phyloP scores from a whole-genome alignment of 179 eudicot species.

The Beta corolliflora region DNA sequence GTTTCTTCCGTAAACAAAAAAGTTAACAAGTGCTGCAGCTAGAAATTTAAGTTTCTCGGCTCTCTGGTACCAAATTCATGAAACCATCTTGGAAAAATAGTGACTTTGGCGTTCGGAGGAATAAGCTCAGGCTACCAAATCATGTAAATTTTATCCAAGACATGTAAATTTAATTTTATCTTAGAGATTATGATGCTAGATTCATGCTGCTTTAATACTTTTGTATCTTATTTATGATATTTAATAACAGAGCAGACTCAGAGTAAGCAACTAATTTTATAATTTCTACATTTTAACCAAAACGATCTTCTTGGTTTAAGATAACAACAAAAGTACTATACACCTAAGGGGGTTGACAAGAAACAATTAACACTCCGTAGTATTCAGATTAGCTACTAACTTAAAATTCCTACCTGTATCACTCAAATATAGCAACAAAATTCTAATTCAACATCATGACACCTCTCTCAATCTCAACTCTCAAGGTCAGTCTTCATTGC shows the following conservation, averaged over 20 bases:
- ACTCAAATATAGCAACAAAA: neutral
- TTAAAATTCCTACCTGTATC: neutral
- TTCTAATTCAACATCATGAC: neutral
- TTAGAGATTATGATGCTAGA: neutral
- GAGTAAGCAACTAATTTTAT: neutral
- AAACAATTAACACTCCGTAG: neutral
- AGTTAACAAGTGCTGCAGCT: neutral
- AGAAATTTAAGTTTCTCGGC: neutral
- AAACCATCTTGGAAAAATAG: neutral
- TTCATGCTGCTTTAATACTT: neutral
- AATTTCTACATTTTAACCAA: neutral
- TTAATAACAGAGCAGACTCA: neutral
- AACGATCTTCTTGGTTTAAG: neutral
- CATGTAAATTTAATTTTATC: neutral
- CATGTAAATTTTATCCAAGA: neutral
- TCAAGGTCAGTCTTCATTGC: neutral
- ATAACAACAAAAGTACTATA: neutral
- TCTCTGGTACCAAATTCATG: neutral
- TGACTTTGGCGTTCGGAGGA: neutral
- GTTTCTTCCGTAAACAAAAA: too few relatives aligned
- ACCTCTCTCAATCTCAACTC: neutral
- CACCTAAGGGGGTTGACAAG: neutral
- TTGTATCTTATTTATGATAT: neutral
- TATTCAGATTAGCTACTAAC: neutral
- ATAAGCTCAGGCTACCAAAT: neutral